phyloP scores from a whole-genome alignment of 2,329 filamentous ascomycete genomes.

The Venturia aucupariae region DNA sequence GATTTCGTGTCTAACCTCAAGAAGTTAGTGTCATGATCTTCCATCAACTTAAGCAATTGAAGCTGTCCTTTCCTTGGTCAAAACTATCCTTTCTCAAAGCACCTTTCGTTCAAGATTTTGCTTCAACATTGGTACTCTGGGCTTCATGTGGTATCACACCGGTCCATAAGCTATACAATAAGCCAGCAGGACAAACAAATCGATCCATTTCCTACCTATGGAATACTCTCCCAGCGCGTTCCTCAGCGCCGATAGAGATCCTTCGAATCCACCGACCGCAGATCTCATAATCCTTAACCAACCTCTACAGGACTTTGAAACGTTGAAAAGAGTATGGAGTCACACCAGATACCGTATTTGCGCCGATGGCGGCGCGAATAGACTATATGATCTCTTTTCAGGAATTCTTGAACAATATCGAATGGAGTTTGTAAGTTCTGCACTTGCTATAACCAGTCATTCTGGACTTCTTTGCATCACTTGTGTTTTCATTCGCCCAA shows the following conservation, averaged over 20 bases:
- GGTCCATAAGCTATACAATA: neutral
- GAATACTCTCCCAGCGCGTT: constrained; percentile 10
- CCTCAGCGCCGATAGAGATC: neutral
- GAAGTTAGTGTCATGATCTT: neutral
- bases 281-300: constrained; percentile 54
- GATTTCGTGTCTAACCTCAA: neutral
- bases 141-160: neutral
- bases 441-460: too few species aligned
- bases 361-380: constrained; percentile 86
- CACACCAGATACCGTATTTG: constrained; percentile 60
- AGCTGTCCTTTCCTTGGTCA: neutral
- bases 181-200: neutral
- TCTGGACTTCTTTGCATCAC: too few species aligned
- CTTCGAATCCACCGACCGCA: constrained; percentile 11
- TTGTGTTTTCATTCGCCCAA: too few species aligned
- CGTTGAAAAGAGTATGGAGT: constrained; percentile 38
- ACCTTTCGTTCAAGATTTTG: too few species aligned
- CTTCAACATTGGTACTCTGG: neutral
- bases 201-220: neutral
- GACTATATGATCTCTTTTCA: constrained; percentile 47
- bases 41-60: too few species aligned
- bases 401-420: constrained; percentile 20
- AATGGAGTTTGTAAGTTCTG: constrained; percentile 24
- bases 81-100: neutral
- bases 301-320: constrained; percentile 41